These are phyloP conservation scores for Hypholoma sublateritium DNA, from an alignment of 768 basidiomycete genomes.

Conservation along the genomic window DNA sequence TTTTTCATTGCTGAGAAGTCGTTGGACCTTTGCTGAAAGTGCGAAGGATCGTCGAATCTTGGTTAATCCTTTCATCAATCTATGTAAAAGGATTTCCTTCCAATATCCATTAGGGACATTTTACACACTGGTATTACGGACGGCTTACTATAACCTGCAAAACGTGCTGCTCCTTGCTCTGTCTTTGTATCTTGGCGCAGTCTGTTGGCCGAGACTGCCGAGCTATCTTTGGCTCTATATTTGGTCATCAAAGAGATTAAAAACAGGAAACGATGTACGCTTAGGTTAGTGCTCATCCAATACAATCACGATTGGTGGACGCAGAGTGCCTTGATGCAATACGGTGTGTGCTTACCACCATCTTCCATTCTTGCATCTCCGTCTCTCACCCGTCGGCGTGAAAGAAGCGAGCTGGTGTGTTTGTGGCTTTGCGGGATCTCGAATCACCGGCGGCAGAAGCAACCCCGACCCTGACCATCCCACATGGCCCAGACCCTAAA, in stretches of 20 bases:
- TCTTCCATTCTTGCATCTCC: neutral
- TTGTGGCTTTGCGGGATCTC: constrained; percentile 17
- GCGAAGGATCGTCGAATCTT: neutral
- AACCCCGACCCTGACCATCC: constrained; percentile 14
- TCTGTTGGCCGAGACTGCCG: neutral
- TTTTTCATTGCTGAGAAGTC: neutral
- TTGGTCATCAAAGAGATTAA: neutral
- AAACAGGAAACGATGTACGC: neutral
- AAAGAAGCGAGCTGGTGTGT: neutral
- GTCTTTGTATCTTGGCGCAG: neutral
- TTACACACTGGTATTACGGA: neutral
- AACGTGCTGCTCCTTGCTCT: neutral
- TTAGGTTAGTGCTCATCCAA: neutral
- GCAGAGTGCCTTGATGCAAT: neutral
- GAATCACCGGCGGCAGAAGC: constrained; percentile 23
- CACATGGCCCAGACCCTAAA: constrained; percentile 9
- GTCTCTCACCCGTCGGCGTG: neutral
- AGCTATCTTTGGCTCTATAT: neutral
- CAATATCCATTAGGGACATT: neutral
- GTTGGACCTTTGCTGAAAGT: neutral
- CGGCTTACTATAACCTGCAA: neutral
- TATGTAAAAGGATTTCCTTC: neutral
- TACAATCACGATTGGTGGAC: neutral
- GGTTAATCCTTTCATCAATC: neutral
- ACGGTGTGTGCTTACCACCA: neutral